Conservation (phyloP, 2,329 filamentous ascomycete genomes). For the Fusarium sp. region DNA sequence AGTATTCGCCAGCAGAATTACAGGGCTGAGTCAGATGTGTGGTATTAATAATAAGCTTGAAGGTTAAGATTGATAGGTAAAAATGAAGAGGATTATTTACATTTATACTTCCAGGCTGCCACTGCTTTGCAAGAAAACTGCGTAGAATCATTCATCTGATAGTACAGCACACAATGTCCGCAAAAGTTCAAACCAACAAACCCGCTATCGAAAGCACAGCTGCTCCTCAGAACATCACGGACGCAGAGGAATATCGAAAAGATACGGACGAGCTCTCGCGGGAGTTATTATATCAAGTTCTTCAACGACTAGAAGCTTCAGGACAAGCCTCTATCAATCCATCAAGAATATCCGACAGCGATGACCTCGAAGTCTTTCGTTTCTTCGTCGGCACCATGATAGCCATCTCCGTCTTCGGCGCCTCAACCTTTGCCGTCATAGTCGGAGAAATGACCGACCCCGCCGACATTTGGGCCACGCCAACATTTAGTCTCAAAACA, state of each 20-base stretch:
- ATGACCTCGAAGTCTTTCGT: background rate
- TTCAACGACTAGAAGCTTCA: background rate
- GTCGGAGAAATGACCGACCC: background rate
- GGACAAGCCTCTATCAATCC: background rate
- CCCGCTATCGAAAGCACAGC: background rate
- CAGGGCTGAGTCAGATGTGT: background rate
- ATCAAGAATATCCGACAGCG: background rate
- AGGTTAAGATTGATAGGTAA: no score
- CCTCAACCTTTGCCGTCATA: background rate
- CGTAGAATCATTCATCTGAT: accelerated
- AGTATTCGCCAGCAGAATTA: background rate
- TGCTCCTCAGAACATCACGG: background rate
- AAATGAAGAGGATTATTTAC: accelerated
- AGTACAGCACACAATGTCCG: background rate
- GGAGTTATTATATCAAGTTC: background rate
- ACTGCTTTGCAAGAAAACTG: no score
- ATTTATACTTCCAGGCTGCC: accelerated
- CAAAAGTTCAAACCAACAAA: background rate
- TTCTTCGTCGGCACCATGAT: background rate
- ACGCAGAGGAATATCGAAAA: background rate
- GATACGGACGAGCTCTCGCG: background rate
- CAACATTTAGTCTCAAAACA: background rate
- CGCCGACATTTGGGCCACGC: background rate
- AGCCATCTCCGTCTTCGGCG: background rate
- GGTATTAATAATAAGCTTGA: no score